Conservation (phyloP, 2,329 filamentous ascomycete species). For the Moelleriella libera region DNA sequence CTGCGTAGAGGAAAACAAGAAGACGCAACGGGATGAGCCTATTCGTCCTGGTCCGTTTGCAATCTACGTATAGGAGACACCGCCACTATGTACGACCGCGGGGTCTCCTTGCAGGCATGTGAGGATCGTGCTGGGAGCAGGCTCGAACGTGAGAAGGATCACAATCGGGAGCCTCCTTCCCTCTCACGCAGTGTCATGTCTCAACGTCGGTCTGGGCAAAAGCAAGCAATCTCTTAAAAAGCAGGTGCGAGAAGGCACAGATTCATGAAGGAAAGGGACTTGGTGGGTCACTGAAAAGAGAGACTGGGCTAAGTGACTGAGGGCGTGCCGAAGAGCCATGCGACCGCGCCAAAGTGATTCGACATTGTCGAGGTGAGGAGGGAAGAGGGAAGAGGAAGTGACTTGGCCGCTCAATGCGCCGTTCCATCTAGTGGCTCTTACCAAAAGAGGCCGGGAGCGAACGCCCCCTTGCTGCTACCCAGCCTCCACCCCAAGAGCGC, state of each 20-base stretch:
- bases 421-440: constrained; percentile 1
- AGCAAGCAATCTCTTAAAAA: background rate
- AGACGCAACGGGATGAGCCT: too few species aligned
- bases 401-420: constrained; percentile 1
- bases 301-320: background rate
- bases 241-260: background rate
- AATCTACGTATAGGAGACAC: too few species aligned
- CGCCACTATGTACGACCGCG: too few species aligned
- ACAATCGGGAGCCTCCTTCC: background rate
- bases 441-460: background rate
- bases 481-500: constrained; percentile 1
- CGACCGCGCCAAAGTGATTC: background rate
- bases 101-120: background rate
- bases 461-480: too few species aligned
- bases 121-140: background rate
- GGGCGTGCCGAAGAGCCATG: background rate
- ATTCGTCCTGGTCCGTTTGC: too few species aligned
- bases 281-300: background rate
- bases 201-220: background rate
- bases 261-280: background rate
- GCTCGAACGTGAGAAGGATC: background rate
- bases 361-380: constrained; percentile 2
- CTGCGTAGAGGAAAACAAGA: background rate
- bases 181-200: constrained; percentile 2
- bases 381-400: constrained; percentile 1